Base-by-base conservation (phyloP, 371 early-diverging fungal species). In the Blastocladiella emersonii region DNA sequence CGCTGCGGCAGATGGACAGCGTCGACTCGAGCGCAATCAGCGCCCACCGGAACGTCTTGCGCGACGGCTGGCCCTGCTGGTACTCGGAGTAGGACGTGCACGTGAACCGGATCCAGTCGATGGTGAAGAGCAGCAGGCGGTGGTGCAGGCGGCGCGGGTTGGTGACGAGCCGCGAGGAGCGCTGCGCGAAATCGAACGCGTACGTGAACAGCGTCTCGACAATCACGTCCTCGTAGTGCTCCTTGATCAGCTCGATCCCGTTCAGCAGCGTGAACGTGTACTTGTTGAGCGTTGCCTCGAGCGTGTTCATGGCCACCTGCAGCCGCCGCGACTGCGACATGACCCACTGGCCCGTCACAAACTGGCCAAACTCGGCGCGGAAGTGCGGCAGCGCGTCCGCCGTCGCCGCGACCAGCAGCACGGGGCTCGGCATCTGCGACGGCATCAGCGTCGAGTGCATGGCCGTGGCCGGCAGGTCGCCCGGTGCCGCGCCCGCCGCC, bases 41-140 rank as follows among this genome's bases (percentile, higher is more conserved):
- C 5, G 88, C 88, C 93, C 93, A 93, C 32, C 89, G 81, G 74
- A 90, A 89, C 0, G 92, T 93, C 67, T 86, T 88, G 30, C 84
- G 76, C 57, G 89, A 88, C 21, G 81, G 81, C 0, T 85, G 86
- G 53, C 80, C 78, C 32, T 51, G 53, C 53, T 51, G 53, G 53
- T 51, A 30, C 19, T 37, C 30, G 1, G 21, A 1, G 32, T 59
- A 30, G 12, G 59, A 12, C n/a, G 10, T 12, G 32, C 37, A 35
- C 25, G 59, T 59, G 64, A 93, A 93, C 62, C 83, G 85, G 53
- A 89, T 86, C 93, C 93, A 93, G 30, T 51, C 53, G 30, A 30
- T 32, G 13, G 53, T 30, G 19, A 51, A 51, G 30, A 51, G 2
- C 2, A 51, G 17, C 53, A 51, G 23, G 8, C 53, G 53, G 15